Evolutionary conservation across 2,329 filamentous ascomycete genomes (phyloP).

Genomic region (Corniculantispora saksenae): DNA sequence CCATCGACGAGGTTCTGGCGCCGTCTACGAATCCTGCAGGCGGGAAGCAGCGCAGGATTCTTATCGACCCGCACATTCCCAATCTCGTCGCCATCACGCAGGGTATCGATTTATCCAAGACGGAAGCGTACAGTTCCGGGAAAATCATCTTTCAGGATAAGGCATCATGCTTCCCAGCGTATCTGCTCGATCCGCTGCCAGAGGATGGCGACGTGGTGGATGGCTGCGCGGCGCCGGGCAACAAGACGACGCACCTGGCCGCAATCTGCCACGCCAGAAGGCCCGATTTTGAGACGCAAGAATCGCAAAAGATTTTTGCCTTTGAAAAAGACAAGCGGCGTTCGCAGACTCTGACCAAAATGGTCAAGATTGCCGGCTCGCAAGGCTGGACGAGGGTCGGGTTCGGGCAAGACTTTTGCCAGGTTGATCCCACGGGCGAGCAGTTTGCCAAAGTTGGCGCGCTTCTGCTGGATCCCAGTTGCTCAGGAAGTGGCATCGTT

Average conservation of each 20-base stretch:
- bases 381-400: slow-evolving; percentile 66
- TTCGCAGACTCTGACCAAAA: slow-evolving; percentile 76
- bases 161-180: slow-evolving; percentile 94
- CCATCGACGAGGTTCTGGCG: slow-evolving; percentile 57
- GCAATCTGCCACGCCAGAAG: slow-evolving; percentile 62
- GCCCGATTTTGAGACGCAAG: slow-evolving; percentile 35
- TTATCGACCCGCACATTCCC: slow-evolving; percentile 79
- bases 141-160: slow-evolving; percentile 92
- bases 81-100: slow-evolving; percentile 79
- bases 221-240: slow-evolving; percentile 90
- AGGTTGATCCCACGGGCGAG: slow-evolving; percentile 63
- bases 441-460: slow-evolving; percentile 72
- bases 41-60: slow-evolving; percentile 51
- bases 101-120: slow-evolving; percentile 69
- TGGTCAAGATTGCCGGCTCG: slow-evolving; percentile 78
- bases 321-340: slow-evolving; percentile 76
- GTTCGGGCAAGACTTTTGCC: slow-evolving; percentile 78
- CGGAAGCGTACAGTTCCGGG: slow-evolving; percentile 71
- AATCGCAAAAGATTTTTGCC: slow-evolving; percentile 60
- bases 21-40: slow-evolving; percentile 23
- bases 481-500: slow-evolving; percentile 92
- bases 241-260: slow-evolving; percentile 94
- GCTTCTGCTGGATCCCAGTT: slow-evolving; percentile 88
- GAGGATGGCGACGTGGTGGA: slow-evolving; percentile 81
- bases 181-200: slow-evolving; percentile 70